These are phyloP conservation scores for Cryptococcus sp. DNA, from an alignment of 1,284 basidiomycete species.

Conservation along the genomic window DNA sequence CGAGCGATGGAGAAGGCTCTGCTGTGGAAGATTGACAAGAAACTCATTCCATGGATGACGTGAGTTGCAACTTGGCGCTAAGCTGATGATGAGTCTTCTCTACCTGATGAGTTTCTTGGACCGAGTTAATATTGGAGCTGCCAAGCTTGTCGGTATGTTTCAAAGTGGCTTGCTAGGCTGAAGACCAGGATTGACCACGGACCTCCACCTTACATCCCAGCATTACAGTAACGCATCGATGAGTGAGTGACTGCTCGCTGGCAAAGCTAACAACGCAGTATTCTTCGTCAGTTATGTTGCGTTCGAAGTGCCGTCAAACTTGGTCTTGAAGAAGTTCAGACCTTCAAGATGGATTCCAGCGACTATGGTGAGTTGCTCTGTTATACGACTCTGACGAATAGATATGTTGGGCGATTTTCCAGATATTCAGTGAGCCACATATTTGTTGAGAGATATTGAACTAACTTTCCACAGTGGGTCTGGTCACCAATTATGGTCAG, in stretches of 20 bases:
- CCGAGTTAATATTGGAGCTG: slow-evolving; percentile 50
- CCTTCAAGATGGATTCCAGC: slow-evolving; percentile 46
- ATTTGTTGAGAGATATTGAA: background rate
- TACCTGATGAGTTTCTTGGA: slow-evolving; percentile 50
- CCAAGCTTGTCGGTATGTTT: slow-evolving; percentile 27
- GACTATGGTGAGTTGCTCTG: slow-evolving; percentile 22
- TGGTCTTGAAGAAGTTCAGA: slow-evolving; percentile 48
- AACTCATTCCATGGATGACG: slow-evolving; percentile 47
- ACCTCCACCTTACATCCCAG: slow-evolving; percentile 43
- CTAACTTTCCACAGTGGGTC: slow-evolving; percentile 36
- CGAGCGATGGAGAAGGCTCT: slow-evolving; percentile 35
- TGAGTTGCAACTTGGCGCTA: slow-evolving; percentile 20
- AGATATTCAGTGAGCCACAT: slow-evolving; percentile 34
- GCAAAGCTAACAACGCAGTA: slow-evolving; percentile 17
- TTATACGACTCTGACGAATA: background rate
- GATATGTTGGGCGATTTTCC: slow-evolving; percentile 40
- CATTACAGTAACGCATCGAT: slow-evolving; percentile 46
- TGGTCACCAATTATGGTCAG: slow-evolving; percentile 45
- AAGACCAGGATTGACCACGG: slow-evolving; percentile 35
- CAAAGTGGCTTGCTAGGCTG: background rate
- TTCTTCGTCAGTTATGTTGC: slow-evolving; percentile 48
- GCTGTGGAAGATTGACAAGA: slow-evolving; percentile 42
- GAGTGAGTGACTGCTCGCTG: slow-evolving; percentile 21
- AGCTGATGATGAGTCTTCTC: slow-evolving; percentile 20
- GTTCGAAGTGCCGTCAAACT: slow-evolving; percentile 49